Conservation (phyloP, 2,329 filamentous ascomycete genomes). For the Cladorrhinum sp. region DNA sequence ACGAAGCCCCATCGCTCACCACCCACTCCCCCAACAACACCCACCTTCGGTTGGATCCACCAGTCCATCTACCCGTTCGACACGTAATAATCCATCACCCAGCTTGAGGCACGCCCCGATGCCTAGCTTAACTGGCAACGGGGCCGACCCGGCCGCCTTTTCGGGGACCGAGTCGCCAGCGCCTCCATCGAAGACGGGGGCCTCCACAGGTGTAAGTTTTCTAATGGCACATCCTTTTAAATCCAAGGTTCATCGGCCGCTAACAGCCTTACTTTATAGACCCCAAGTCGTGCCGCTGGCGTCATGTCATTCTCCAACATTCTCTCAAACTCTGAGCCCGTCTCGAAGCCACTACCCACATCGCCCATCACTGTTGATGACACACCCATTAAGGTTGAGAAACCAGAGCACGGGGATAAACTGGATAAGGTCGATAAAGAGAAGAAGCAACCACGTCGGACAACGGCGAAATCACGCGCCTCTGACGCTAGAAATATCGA, state of each 20-base stretch:
- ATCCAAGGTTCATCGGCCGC: slow-evolving; percentile 2
- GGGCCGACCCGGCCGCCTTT: slow-evolving; percentile 31
- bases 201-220: slow-evolving; percentile 38
- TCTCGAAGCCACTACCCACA: slow-evolving; percentile 44
- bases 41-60: slow-evolving; percentile 38
- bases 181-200: slow-evolving; percentile 37
- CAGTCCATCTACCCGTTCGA: slow-evolving; percentile 37
- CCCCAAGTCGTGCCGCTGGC: slow-evolving; percentile 71
- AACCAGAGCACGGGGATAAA: slow-evolving; percentile 28
- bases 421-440: slow-evolving; percentile 30
- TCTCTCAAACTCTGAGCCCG: slow-evolving; percentile 73
- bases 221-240: not conserved
- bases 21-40: slow-evolving; percentile 43
- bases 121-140: slow-evolving; percentile 41
- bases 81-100: slow-evolving; percentile 47
- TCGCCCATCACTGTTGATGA: slow-evolving; percentile 28
- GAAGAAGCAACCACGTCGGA: slow-evolving; percentile 39
- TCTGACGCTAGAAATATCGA: slow-evolving; percentile 51
- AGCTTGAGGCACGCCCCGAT: slow-evolving; percentile 43
- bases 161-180: slow-evolving; percentile 41
- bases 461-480: slow-evolving; percentile 47
- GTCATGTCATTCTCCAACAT: slow-evolving; percentile 97
- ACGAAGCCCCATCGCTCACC: slow-evolving; percentile 50
- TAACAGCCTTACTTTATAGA: slow-evolving; percentile 44
- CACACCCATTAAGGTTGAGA: slow-evolving; percentile 22